Percentiles rank a stretch among this genome's conserved stretches.
phyloP scores from a whole-genome alignment of 352 stramenopile species.

The Peronospora farinosa region DNA sequence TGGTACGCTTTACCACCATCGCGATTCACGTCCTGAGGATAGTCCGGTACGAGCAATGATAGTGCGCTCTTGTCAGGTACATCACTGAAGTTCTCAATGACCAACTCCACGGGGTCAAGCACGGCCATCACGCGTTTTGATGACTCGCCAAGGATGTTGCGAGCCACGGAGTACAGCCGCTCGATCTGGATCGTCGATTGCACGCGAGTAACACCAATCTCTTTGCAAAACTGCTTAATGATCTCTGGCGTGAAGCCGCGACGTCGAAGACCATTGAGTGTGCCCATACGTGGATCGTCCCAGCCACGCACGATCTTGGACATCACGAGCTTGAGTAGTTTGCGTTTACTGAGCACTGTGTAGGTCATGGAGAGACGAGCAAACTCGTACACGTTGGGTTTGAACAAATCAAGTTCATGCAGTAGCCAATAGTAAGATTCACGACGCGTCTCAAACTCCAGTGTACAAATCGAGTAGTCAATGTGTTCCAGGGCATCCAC shows the following conservation, averaged over 20 bases:
- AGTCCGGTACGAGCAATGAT: constrained; percentile 56
- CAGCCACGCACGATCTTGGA: constrained; percentile 85
- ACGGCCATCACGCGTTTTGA: constrained; percentile 78
- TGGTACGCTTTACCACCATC: constrained; percentile 51
- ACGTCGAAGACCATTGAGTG: constrained; percentile 90
- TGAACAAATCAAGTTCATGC: constrained; percentile 94
- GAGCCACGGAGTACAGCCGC: constrained; percentile 64
- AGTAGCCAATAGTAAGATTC: constrained; percentile 99
- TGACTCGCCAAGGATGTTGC: constrained; percentile 56
- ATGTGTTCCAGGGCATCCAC: constrained; percentile 97
- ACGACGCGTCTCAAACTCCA: constrained; percentile 98
- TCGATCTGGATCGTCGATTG: constrained; percentile 87
- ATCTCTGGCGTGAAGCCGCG: constrained; percentile 82
- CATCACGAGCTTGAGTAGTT: constrained; percentile 97
- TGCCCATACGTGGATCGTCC: constrained; percentile 96
- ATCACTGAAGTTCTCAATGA: constrained; percentile 61
- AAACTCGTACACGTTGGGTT: constrained; percentile 96
- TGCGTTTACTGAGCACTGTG: constrained; percentile 98
- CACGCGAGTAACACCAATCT: constrained; percentile 80
- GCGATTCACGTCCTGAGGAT: constrained; percentile 62
- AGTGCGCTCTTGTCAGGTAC: constrained; percentile 36
- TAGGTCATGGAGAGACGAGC: constrained; percentile 96
- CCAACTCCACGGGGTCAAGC: constrained; percentile 67
- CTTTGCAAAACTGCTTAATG: constrained; percentile 85
- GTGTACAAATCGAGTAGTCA: constrained; percentile 99